Percentiles rank a stretch among this genome's conserved stretches.
Conservation (phyloP, 2,329 filamentous ascomycete species). For the Sclerotinia spermophila region DNA sequence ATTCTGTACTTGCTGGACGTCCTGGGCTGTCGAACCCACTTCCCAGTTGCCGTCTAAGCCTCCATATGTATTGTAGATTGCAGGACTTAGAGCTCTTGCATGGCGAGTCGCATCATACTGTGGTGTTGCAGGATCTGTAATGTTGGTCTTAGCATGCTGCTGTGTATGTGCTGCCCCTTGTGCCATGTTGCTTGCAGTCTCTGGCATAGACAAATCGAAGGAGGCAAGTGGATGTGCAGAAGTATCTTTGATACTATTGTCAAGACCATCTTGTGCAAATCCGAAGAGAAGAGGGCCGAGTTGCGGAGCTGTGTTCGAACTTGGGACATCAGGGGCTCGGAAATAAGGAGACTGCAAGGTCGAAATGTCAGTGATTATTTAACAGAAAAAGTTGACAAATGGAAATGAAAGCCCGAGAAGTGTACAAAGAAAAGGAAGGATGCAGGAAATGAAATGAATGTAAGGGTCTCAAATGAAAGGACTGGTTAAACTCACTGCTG, state of each 20-base stretch:
- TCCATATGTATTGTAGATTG: not conserved
- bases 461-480: not conserved
- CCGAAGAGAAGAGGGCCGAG: not conserved
- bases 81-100: no score
- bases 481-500: not conserved
- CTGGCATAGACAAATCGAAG: not conserved
- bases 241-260: rapidly evolving
- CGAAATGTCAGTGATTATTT: not conserved
- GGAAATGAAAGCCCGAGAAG: not conserved
- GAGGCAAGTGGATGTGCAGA: not conserved
- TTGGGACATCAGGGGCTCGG: no score
- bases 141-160: not conserved
- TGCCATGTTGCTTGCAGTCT: not conserved
- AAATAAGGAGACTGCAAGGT: not conserved
- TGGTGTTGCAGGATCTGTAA: rapidly evolving
- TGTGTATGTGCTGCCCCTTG: not conserved
- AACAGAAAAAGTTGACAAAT: not conserved
- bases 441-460: not conserved
- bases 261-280: rapidly evolving
- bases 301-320: not conserved
- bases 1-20: rapidly evolving
- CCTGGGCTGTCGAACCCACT: not conserved
- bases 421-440: not conserved
- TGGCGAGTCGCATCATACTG: not conserved
- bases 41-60: not conserved